Conservation (phyloP, 1,139 yeast genomes). For the Insectozyma bohioensis region DNA sequence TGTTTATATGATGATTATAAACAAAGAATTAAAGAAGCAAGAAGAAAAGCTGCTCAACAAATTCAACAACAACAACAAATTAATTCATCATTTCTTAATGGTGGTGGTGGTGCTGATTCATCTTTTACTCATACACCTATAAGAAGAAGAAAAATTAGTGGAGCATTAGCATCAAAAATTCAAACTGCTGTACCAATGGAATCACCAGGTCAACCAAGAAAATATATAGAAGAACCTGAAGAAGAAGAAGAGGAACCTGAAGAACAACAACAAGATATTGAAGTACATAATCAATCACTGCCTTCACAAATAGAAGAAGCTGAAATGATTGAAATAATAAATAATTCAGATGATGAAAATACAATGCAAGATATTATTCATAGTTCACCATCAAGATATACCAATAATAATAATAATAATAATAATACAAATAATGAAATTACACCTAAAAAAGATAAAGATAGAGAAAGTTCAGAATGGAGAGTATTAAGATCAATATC, state of each 20-base stretch:
- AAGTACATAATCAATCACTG: too few species aligned
- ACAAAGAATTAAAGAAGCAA: slow-evolving; percentile 47
- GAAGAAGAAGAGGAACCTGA: slow-evolving; percentile 25
- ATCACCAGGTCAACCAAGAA: slow-evolving; percentile 97
- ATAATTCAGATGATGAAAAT: slow-evolving; percentile 42
- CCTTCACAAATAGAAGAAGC: slow-evolving; percentile 4
- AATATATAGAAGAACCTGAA: slow-evolving; percentile 43
- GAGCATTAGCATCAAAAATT: slow-evolving; percentile 65
- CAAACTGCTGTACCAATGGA: slow-evolving; percentile 84
- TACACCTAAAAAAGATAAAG: slow-evolving; percentile 10
- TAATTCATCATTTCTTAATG: slow-evolving; percentile 5
- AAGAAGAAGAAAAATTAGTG: slow-evolving; percentile 69
- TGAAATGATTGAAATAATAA: slow-evolving; percentile 24
- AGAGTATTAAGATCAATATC: slow-evolving; percentile 44
- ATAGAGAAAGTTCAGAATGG: slow-evolving; percentile 28
- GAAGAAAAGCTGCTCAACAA: slow-evolving; percentile 21
- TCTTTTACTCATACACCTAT: slow-evolving; percentile 64
- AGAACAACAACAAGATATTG: too few species aligned
- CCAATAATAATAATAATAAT: too few species aligned
- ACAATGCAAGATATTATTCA: slow-evolving; percentile 18
- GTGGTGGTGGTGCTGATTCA: slow-evolving; percentile 29
- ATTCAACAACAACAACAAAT: slow-evolving; percentile 1
- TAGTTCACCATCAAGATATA: slow-evolving; percentile 28
- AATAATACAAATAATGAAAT: slow-evolving; percentile 7
- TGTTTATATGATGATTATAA: slow-evolving; percentile 58